Base-by-base conservation (phyloP, 768 basidiomycete species). In the Polyporus arcularius region DNA sequence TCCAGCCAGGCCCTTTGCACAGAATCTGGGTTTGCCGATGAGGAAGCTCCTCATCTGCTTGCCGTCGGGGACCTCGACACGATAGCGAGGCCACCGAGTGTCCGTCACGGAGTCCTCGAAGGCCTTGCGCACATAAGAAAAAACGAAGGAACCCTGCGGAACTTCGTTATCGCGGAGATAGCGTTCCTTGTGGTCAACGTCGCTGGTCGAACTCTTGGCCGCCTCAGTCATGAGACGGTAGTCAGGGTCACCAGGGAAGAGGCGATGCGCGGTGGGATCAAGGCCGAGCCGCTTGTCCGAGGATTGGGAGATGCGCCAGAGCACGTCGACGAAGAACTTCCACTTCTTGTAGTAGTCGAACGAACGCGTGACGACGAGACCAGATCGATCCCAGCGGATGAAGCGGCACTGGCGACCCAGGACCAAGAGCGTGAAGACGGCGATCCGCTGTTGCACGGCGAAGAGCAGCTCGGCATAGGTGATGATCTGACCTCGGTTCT, bases 381-480 rank as follows among this genome's bases (percentile, higher is more conserved):
- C 55, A 9, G 60, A 62, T 21, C 60, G 32, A 38, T 62, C 60
- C 55, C 55, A 62, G 43, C 55, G 55, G 1, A 55, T 14, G 41
- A 58, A 39, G 1, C 57, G 57, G 46, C 51, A 57, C 2, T 10
- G 6, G 14, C 55, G 55, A 11, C 61, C 61, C 30, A 57, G 31
- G 32, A 62, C 39, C 3, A 62, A 15, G 32, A 62, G 55, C 43
- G 53, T 57, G 45, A 53, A 53, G 35, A 62, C 43, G 1, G 50
- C 49, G 12, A 35, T 47, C 28, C 55, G 61, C 9, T 62, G 61
- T n/a, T 62, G 61, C 21, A 38, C 18, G 21, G n/a, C 35, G 39
- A 62, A 53, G 28, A 62, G 14, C 6, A 41, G 21, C 31, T 62
- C 55, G 8, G 55, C 61, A 46, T 57, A 49, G 2, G 30, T 14